Conservation (phyloP, 768 basidiomycete species). For the Leccinum broughii region DNA sequence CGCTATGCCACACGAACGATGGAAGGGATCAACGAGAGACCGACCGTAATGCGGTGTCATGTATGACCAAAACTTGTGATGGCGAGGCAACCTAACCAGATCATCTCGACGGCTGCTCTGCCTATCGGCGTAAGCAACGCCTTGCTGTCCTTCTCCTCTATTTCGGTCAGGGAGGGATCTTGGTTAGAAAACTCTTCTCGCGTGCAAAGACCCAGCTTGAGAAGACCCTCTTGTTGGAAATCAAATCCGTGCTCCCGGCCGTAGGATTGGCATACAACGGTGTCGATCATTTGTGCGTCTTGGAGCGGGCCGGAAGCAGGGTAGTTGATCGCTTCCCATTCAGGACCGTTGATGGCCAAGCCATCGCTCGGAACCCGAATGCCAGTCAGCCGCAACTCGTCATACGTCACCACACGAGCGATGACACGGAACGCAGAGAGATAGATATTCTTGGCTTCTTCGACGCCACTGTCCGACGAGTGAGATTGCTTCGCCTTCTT, state of each 20-base stretch:
- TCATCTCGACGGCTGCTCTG: constrained; percentile 52
- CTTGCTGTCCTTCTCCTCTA: constrained; percentile 43
- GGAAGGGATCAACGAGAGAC: neutral
- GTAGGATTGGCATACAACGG: constrained; percentile 58
- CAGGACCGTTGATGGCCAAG: constrained; percentile 64
- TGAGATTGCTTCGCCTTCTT: constrained; percentile 34
- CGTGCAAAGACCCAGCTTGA: constrained; percentile 67
- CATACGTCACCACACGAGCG: constrained; percentile 70
- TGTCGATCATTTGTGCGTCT: constrained; percentile 39
- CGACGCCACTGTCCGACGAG: constrained; percentile 27
- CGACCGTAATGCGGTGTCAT: constrained; percentile 5
- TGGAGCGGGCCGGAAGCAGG: constrained; percentile 28
- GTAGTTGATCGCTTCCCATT: constrained; percentile 47
- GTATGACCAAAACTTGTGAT: constrained; percentile 42
- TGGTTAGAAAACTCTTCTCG: constrained; percentile 23
- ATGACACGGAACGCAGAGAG: constrained; percentile 70
- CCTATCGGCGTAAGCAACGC: constrained; percentile 47
- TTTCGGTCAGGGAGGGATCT: constrained; percentile 36
- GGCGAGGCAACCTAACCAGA: constrained; percentile 55
- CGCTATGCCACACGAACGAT: constrained; percentile 15
- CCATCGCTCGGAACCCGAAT: constrained; percentile 74
- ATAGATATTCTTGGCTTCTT: constrained; percentile 49
- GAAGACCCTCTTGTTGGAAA: constrained; percentile 78
- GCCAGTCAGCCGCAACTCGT: constrained; percentile 71
- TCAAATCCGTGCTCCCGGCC: constrained; percentile 69